phyloP scores from a whole-genome alignment of 768 basidiomycete species.

The Baorangia bicolor region DNA sequence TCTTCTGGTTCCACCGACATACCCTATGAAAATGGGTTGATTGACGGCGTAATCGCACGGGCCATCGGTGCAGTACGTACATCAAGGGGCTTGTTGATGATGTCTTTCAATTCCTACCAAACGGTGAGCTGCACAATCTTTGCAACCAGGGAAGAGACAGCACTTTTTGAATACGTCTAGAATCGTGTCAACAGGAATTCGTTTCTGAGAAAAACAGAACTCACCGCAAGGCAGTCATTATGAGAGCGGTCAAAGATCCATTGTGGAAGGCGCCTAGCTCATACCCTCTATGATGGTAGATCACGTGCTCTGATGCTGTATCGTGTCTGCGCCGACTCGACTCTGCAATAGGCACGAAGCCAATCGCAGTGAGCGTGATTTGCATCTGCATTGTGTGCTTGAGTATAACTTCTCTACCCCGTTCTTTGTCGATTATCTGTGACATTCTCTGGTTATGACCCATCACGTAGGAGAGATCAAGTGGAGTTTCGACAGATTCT shows the following conservation, averaged over 20 bases:
- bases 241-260: slow-evolving; percentile 5
- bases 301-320: slow-evolving; percentile 16
- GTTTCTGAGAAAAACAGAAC: slow-evolving; percentile 4
- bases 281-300: background rate
- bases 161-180: slow-evolving; percentile 77
- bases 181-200: slow-evolving; percentile 20
- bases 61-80: slow-evolving; percentile 39
- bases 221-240: slow-evolving; percentile 43
- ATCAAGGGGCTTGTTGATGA: slow-evolving; percentile 61
- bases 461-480: background rate
- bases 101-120: slow-evolving; percentile 62
- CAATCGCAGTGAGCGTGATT: too few species aligned
- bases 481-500: background rate
- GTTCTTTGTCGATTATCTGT: background rate
- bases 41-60: slow-evolving; percentile 8
- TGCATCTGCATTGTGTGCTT: too few species aligned
- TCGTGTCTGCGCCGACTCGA: too few species aligned
- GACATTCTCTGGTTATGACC: background rate
- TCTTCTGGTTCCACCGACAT: slow-evolving; percentile 62
- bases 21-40: slow-evolving; percentile 43
- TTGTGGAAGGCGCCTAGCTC: too few species aligned
- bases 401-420: background rate
- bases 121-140: slow-evolving; percentile 8
- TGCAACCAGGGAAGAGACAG: background rate
- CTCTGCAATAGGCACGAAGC: too few species aligned